Conservation (phyloP, 2,329 filamentous ascomycete species). For the Claviceps sp. region DNA sequence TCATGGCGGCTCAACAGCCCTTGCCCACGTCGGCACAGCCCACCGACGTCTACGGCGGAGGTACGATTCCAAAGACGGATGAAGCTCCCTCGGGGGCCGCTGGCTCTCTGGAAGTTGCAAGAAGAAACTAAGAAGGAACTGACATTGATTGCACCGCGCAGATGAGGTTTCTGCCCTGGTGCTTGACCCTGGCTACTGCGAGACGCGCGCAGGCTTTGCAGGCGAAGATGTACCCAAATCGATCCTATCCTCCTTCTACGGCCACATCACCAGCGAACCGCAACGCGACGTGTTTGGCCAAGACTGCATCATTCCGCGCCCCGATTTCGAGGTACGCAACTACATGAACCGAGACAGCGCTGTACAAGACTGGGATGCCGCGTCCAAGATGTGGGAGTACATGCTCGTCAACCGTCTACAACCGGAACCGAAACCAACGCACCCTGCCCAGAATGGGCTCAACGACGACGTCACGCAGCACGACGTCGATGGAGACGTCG, state of each 20-base stretch:
- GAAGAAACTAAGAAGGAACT: neutral
- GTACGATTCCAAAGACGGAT: slow-evolving; percentile 21
- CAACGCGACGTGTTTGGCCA: slow-evolving; percentile 68
- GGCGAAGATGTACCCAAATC: slow-evolving; percentile 96
- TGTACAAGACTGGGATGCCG: slow-evolving; percentile 93
- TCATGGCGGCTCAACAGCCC: slow-evolving; percentile 45
- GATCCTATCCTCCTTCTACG: slow-evolving; percentile 83
- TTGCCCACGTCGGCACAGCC: slow-evolving; percentile 42
- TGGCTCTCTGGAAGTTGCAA: too few species aligned
- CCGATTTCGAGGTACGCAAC: slow-evolving; percentile 73
- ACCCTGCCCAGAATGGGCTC: slow-evolving; percentile 62
- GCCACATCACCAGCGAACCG: slow-evolving; percentile 33
- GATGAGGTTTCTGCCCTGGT: slow-evolving; percentile 97
- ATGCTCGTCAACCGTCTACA: slow-evolving; percentile 81
- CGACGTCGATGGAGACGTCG: slow-evolving; percentile 47
- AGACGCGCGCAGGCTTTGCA: slow-evolving; percentile 86
- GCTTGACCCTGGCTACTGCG: slow-evolving; percentile 86
- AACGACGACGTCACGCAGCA: slow-evolving; percentile 53
- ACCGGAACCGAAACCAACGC: slow-evolving; percentile 49
- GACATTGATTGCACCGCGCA: slow-evolving; percentile 21
- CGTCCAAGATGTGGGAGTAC: slow-evolving; percentile 82
- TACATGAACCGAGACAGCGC: slow-evolving; percentile 81
- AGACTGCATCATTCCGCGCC: slow-evolving; percentile 68
- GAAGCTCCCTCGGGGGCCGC: neutral
- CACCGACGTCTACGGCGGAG: slow-evolving; percentile 51